Percentiles rank a stretch among this genome's conserved stretches.
These are phyloP conservation scores for Alternaria tenuissima DNA, from an alignment of 2,329 filamentous ascomycete species.

Conservation along the genomic window DNA sequence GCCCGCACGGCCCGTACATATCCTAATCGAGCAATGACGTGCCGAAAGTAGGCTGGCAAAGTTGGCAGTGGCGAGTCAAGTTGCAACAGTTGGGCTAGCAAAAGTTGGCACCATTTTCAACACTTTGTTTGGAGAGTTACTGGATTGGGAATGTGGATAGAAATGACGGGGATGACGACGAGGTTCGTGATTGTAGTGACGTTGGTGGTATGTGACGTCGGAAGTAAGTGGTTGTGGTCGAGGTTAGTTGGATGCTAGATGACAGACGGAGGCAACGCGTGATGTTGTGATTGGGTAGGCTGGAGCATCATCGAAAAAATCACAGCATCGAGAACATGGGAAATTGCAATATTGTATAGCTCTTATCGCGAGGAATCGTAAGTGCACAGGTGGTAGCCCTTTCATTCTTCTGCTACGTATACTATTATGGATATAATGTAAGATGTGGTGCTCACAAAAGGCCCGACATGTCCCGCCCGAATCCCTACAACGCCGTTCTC, in stretches of 20 bases:
- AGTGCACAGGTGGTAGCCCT: not conserved
- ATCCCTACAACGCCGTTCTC: not conserved
- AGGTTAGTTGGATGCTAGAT: not conserved
- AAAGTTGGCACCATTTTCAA: slow-evolving; percentile 13
- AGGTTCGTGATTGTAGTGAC: not conserved
- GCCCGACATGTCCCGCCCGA: not conserved
- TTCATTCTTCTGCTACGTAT: not conserved
- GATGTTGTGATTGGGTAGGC: not conserved
- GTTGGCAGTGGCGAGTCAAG: slow-evolving; percentile 3
- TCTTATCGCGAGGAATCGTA: not conserved
- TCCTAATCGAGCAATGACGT: not conserved
- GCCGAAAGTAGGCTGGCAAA: slow-evolving; percentile 3
- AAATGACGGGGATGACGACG: not conserved
- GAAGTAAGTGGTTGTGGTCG: not conserved
- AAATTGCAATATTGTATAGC: not conserved
- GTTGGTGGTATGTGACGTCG: not conserved
- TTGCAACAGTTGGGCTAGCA: not conserved
- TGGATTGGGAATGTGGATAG: not conserved
- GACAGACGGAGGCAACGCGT: not conserved
- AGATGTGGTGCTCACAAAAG: slow-evolving; percentile 4
- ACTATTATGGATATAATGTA: not conserved
- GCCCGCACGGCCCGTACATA: not conserved
- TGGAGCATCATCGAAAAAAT: not conserved
- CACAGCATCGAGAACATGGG: not conserved
- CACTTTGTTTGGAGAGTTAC: not conserved